Base-by-base conservation (phyloP, 1,284 basidiomycete species). In the Exobasidium cylindrosporum region DNA sequence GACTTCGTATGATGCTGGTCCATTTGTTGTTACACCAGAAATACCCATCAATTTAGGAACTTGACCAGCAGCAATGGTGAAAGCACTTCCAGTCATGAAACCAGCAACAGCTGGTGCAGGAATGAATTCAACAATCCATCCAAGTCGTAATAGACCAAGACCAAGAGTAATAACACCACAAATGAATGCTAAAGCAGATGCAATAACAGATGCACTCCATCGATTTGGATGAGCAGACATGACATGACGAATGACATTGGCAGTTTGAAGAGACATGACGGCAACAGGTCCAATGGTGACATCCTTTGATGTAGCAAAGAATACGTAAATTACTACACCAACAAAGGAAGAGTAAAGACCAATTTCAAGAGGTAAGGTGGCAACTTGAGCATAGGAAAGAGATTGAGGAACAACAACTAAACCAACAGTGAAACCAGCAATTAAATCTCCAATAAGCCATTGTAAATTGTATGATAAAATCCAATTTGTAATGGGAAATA, bases 51-150 rank as follows among this genome's bases (percentile, higher is more conserved):
- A 68, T 63, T 73, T 76, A 40, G 76, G 76, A 11, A 78, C 67
- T 64, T 79, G 77, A 49, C 75, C 74, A 23, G 69, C 75, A 32
- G 71, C 66, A 59, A 79, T 79, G 47, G 75, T 73, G 43, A 78
- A 70, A 50, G 79, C 81, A 4, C 73, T 76, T 26, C 81, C 81
- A 0, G 84, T 84, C 84, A 85, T 85, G 81, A 85, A 97, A 14
- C 92, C 93, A 66, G 91, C 90, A 44, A 97, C 91, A 5, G 93
- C 93, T 0, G 92, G 92, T 2, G 86, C 84, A 21, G 91, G 89
- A 67, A 96, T 97, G 79, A 97, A 95, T 80, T 97, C 95, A 64
- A 97, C 88, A 52, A 98, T 83, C 91, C 94, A 96, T 0, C 95
- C 95, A 4, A 97, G 76, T 29, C 95, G 86, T 2, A 98, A 83